Conservation (phyloP, 2,329 filamentous ascomycete species). For the Diaporthe humulicola region DNA sequence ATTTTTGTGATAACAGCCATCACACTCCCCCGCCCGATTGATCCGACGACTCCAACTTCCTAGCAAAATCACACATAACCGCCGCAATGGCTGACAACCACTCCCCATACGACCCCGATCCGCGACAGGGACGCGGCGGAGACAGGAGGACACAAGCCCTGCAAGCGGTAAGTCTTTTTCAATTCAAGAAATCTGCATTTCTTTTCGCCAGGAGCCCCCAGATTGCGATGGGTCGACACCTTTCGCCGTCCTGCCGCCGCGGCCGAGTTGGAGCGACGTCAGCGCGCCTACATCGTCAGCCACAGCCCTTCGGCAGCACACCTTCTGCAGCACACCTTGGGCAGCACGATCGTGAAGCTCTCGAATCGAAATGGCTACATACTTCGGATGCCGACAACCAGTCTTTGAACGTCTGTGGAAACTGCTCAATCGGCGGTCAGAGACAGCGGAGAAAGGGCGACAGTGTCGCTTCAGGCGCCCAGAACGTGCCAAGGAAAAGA, state of each 20-base stretch:
- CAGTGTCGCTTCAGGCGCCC: not conserved
- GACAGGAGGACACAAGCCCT: conserved; percentile 29
- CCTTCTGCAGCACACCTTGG: not conserved
- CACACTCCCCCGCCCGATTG: conserved; percentile 21
- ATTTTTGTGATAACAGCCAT: not conserved
- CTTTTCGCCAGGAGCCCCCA: not conserved
- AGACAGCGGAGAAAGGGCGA: not conserved
- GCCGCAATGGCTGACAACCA: conserved; percentile 33
- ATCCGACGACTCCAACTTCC: not conserved
- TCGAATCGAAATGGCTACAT: not conserved
- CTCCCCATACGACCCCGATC: conserved; percentile 36
- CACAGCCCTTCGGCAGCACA: not conserved
- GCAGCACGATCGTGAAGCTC: not conserved
- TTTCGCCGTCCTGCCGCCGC: not conserved
- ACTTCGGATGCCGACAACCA: too few species aligned
- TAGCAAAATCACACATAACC: conserved; percentile 13
- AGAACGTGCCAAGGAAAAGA: conserved; percentile 24
- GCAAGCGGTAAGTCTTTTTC: conserved; percentile 29
- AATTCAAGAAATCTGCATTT: not conserved
- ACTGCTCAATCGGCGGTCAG: not conserved
- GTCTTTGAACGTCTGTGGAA: not conserved
- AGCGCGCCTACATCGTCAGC: conserved; percentile 18
- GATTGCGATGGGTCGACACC: conserved; percentile 18
- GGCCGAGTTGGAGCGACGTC: conserved; percentile 26
- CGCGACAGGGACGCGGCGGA: conserved; percentile 30